phyloP scores from a whole-genome alignment of 108 stramenopile species.

The Epipyxis sp. region DNA sequence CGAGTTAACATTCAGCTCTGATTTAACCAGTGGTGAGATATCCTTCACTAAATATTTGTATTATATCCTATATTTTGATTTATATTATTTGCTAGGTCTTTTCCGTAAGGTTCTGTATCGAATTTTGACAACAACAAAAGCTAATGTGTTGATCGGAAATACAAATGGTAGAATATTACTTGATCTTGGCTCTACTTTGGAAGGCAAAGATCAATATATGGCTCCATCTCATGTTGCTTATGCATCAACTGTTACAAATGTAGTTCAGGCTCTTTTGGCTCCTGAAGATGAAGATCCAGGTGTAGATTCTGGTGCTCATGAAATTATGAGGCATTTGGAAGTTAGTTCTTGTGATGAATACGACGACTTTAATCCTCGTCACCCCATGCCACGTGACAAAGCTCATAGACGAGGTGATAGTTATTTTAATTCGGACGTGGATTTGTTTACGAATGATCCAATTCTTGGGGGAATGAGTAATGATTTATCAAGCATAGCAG shows the following conservation, averaged over 20 bases:
- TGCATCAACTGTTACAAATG: background rate
- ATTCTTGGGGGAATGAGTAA: background rate
- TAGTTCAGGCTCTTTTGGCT: too few relatives aligned
- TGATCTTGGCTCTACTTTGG: background rate
- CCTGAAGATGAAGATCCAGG: background rate
- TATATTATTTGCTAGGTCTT: background rate
- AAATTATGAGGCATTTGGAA: conserved; percentile 11
- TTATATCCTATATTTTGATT: too few relatives aligned
- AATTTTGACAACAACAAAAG: background rate
- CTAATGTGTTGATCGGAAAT: background rate
- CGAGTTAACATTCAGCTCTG: background rate
- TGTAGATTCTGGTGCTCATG: background rate
- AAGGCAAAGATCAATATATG: background rate
- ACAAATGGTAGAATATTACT: background rate
- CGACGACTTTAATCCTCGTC: conserved; percentile 29
- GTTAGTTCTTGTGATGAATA: conserved; percentile 17
- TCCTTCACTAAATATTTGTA: too few relatives aligned
- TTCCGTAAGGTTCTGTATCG: background rate
- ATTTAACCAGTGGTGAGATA: too few relatives aligned
- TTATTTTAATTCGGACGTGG: conserved; percentile 30
- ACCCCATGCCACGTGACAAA: background rate
- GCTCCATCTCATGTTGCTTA: background rate
- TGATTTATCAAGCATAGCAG: background rate
- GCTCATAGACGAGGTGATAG: conserved; percentile 21
- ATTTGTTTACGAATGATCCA: background rate